Conservation (phyloP, 306 rosid species). For the Inga laurina region DNA sequence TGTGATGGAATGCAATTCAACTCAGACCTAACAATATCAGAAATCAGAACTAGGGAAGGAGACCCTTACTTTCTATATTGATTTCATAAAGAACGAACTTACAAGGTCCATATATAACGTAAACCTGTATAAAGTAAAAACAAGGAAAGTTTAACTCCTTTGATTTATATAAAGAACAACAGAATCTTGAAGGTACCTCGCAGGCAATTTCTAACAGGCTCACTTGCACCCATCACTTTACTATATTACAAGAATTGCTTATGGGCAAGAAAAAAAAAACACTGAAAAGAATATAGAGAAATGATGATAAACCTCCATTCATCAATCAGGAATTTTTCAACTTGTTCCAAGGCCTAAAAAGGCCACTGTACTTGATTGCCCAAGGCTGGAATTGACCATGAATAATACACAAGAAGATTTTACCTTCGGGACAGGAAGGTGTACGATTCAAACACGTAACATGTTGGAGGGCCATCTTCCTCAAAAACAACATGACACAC, state of each 20-base stretch:
- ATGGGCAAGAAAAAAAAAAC: slow-evolving; percentile 36
- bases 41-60: slow-evolving; percentile 17
- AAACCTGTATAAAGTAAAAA: slow-evolving; percentile 18
- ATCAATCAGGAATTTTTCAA: slow-evolving; percentile 24
- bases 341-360: slow-evolving; percentile 32
- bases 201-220: slow-evolving; percentile 42
- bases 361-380: slow-evolving; percentile 33
- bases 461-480: too few relatives aligned
- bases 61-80: slow-evolving; percentile 24
- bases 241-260: slow-evolving; percentile 44
- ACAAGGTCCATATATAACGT: slow-evolving; percentile 38
- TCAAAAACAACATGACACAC: too few relatives aligned
- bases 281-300: slow-evolving; percentile 25
- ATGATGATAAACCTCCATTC: slow-evolving; percentile 31
- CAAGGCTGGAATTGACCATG: slow-evolving; percentile 26
- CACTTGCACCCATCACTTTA: slow-evolving; percentile 34
- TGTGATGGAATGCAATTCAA: slow-evolving; percentile 7
- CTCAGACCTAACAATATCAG: slow-evolving; percentile 9
- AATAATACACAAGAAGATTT: neutral
- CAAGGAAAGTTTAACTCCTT: slow-evolving; percentile 36
- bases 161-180: slow-evolving; percentile 39
- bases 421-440: too few relatives aligned
- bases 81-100: slow-evolving; percentile 30
- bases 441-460: too few relatives aligned
- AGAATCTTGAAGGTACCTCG: slow-evolving; percentile 32